Conservation (phyloP, 352 stramenopile species). For the Pythium coloratum region DNA sequence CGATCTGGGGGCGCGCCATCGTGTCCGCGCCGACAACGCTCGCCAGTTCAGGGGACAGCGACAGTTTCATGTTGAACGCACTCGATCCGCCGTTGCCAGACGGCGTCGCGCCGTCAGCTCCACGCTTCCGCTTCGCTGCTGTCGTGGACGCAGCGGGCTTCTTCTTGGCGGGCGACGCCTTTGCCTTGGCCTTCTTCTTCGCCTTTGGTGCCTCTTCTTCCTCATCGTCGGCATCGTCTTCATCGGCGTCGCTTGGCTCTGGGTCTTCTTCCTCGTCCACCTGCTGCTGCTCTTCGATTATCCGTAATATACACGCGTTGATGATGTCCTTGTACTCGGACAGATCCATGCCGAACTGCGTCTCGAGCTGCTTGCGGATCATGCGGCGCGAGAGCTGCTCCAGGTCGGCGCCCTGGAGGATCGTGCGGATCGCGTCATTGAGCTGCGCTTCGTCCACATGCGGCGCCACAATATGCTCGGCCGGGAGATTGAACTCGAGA, state of each 20-base stretch:
- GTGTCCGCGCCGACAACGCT: constrained; percentile 79
- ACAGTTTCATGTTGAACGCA: constrained; percentile 79
- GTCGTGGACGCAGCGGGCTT: constrained; percentile 37
- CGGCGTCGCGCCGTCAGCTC: constrained; percentile 10
- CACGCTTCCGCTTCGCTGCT: constrained; percentile 41
- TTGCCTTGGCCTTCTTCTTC: constrained; percentile 39
- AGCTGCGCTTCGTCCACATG: constrained; percentile 65
- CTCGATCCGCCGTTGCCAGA: constrained; percentile 28
- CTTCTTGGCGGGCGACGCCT: constrained; percentile 43
- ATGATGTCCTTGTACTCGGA: constrained; percentile 84
- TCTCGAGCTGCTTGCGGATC: constrained; percentile 86
- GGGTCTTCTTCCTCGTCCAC: constrained; percentile 60
- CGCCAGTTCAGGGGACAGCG: constrained; percentile 76
- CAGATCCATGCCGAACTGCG: constrained; percentile 74
- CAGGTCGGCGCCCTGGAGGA: constrained; percentile 79
- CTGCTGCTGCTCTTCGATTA: constrained; percentile 81
- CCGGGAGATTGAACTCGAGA: constrained; percentile 54
- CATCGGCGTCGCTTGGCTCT: constrained; percentile 37
- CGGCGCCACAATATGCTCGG: constrained; percentile 34
- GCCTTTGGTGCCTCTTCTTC: constrained; percentile 40
- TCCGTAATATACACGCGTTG: constrained; percentile 76
- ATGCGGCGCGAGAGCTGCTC: constrained; percentile 85
- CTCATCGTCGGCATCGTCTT: constrained; percentile 48
- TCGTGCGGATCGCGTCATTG: constrained; percentile 67
- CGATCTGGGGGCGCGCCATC: constrained; percentile 91